These are phyloP conservation scores for Pulveroboletus sp. DNA, from an alignment of 768 basidiomycete genomes.

Conservation along the genomic window DNA sequence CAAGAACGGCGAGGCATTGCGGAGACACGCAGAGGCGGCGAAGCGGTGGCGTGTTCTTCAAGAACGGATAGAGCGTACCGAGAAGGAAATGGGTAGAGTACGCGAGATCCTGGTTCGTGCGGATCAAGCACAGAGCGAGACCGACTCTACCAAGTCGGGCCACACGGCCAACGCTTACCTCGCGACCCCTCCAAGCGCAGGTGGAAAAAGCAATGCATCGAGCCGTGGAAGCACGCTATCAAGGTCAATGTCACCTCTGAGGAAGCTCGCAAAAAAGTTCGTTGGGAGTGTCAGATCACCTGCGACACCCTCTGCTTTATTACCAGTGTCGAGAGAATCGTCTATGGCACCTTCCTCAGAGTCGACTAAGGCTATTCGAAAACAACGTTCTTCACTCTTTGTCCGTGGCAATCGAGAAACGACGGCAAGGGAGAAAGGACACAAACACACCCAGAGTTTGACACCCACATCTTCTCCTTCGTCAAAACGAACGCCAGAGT, in stretches of 20 bases:
- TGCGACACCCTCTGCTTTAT: conserved; percentile 42
- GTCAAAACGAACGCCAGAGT: conserved; percentile 34
- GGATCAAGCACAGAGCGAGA: conserved; percentile 61
- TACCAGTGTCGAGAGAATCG: conserved; percentile 42
- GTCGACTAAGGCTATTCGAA: conserved; percentile 44
- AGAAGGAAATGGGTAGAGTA: conserved; percentile 75
- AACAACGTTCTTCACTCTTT: conserved; percentile 66
- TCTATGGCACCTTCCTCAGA: conserved; percentile 49
- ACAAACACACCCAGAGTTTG: conserved; percentile 69
- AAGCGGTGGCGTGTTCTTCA: conserved; percentile 80
- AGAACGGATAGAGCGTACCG: conserved; percentile 78
- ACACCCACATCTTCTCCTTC: conserved; percentile 69
- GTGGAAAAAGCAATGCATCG: conserved; percentile 39
- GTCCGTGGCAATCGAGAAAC: conserved; percentile 39
- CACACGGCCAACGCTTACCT: conserved; percentile 57
- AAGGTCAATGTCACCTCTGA: conserved; percentile 76
- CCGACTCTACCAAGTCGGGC: conserved; percentile 67
- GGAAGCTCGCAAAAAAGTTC: conserved; percentile 72
- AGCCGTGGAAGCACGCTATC: conserved; percentile 50
- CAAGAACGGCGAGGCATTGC: conserved; percentile 93
- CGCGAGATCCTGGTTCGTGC: conserved; percentile 53
- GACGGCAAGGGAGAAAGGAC: conserved; percentile 56
- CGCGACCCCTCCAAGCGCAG: conserved; percentile 59
- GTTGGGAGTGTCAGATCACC: conserved; percentile 46
- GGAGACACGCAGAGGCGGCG: conserved; percentile 86